Evolutionary conservation across 1,284 basidiomycete genomes (phyloP).

Genomic region (Microbotryum violaceum): DNA sequence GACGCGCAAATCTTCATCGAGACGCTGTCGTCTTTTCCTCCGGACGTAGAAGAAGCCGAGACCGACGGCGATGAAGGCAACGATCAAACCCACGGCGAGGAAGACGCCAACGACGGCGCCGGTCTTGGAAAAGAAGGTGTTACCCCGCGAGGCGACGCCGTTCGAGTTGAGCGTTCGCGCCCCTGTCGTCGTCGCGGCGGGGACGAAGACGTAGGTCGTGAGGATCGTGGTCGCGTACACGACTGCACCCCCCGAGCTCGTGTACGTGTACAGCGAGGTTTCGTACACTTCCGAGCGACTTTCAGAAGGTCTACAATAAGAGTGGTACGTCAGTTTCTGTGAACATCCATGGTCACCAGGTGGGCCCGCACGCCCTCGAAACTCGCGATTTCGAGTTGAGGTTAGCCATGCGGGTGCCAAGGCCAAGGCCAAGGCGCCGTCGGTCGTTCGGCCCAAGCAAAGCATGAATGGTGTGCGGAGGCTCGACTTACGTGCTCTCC

Average conservation of each 20-base stretch:
- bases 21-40: constrained; percentile 19
- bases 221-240: constrained; percentile 31
- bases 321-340: constrained; percentile 2
- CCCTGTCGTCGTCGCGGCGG: constrained; percentile 7
- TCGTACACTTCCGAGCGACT: too few relatives aligned
- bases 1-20: constrained; percentile 36
- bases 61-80: constrained; percentile 26
- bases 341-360: background rate
- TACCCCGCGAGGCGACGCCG: constrained; percentile 7
- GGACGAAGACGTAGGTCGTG: constrained; percentile 11
- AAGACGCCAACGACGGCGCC: constrained; percentile 36
- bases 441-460: too few relatives aligned
- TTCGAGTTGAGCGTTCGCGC: constrained; percentile 16
- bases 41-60: constrained; percentile 31
- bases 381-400: too few relatives aligned
- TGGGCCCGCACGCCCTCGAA: background rate
- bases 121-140: constrained; percentile 36
- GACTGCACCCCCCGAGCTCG: constrained; percentile 24
- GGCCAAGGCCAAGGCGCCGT: too few relatives aligned
- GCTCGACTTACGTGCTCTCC: too few relatives aligned
- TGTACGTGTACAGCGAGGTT: constrained; percentile 22
- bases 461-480: too few relatives aligned
- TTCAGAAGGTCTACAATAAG: background rate
- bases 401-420: too few relatives aligned
- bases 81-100: constrained; percentile 33